These are phyloP conservation scores for Aspergillus hancockii DNA, from an alignment of 495 filamentous ascomycete species.

Conservation along the genomic window DNA sequence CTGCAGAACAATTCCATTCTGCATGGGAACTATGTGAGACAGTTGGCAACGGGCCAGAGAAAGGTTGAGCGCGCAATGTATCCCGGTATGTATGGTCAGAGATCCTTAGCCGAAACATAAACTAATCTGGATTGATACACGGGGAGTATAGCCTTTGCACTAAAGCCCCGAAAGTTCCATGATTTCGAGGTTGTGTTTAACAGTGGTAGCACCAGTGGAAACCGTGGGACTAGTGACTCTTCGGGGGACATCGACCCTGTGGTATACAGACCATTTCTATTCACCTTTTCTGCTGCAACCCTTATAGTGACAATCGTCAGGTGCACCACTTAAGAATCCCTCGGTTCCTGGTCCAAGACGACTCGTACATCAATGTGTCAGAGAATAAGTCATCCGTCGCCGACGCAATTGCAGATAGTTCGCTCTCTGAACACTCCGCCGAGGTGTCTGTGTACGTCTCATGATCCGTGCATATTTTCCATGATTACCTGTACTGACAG, in stretches of 20 bases:
- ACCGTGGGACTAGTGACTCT: neutral
- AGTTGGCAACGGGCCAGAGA: neutral
- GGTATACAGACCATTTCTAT: neutral
- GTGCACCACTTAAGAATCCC: slow-evolving; percentile 13
- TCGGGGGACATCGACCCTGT: neutral
- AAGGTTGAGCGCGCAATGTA: slow-evolving; percentile 9
- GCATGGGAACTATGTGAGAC: slow-evolving; percentile 2
- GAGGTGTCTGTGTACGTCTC: slow-evolving; percentile 12
- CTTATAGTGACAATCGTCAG: neutral
- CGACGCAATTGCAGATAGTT: slow-evolving; percentile 7
- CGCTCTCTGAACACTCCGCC: slow-evolving; percentile 5
- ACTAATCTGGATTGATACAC: neutral
- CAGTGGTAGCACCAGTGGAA: no score
- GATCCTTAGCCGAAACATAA: neutral
- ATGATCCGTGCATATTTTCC: neutral
- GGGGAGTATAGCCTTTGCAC: slow-evolving; percentile 2
- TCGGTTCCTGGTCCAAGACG: slow-evolving; percentile 10
- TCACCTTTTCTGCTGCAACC: neutral
- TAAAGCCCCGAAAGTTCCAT: slow-evolving; percentile 5
- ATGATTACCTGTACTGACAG: neutral
- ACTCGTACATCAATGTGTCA: slow-evolving; percentile 9
- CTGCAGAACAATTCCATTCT: slow-evolving; percentile 12
- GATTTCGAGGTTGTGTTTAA: slow-evolving; percentile 5
- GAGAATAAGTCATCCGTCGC: slow-evolving; percentile 4
- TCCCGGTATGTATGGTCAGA: neutral